A percentile compares a stretch with the other conserved stretches of the same genome.
These are phyloP conservation scores for Pseudogymnoascus sp. DNA, from an alignment of 2,329 filamentous ascomycete genomes.

Conservation along the genomic window DNA sequence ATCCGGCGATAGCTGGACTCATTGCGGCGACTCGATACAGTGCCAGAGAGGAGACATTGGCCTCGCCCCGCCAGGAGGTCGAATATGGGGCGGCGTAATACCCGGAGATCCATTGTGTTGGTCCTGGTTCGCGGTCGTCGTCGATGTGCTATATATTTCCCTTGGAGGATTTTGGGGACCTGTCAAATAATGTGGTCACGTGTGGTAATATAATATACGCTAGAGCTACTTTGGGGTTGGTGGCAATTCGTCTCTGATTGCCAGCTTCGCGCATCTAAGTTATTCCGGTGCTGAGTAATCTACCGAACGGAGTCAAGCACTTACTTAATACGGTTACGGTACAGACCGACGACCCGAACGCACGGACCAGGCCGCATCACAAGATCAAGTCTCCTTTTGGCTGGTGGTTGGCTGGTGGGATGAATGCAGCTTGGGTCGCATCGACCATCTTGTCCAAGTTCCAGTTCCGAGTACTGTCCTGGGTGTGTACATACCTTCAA, in stretches of 20 bases:
- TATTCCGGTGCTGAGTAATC: background rate
- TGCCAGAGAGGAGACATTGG: slow-evolving; percentile 25
- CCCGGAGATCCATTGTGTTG: slow-evolving; percentile 25
- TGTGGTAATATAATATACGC: background rate
- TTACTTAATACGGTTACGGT: background rate
- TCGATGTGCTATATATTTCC: slow-evolving; percentile 8
- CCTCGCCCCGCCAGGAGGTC: slow-evolving; percentile 22
- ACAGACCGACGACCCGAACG: slow-evolving; percentile 1
- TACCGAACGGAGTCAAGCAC: background rate
- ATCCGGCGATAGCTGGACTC: slow-evolving; percentile 30
- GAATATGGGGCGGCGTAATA: slow-evolving; percentile 26
- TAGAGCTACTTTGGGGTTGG: background rate
- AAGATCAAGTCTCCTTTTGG: slow-evolving; percentile 10
- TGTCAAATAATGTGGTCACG: slow-evolving; percentile 2
- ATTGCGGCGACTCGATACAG: slow-evolving; percentile 24
- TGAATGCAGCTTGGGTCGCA: background rate
- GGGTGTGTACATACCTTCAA: background rate
- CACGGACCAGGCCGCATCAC: background rate
- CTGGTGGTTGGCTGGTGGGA: slow-evolving; percentile 1
- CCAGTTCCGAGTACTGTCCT: background rate
- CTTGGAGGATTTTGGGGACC: slow-evolving; percentile 11
- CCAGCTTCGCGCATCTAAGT: background rate
- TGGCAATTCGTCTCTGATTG: background rate
- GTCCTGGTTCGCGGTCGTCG: slow-evolving; percentile 10
- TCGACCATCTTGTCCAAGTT: background rate